Percentiles rank a stretch among this genome's conserved stretches.
These are phyloP conservation scores for Cordyceps fumosorosea DNA, from an alignment of 2,329 filamentous ascomycete genomes.

Conservation along the genomic window DNA sequence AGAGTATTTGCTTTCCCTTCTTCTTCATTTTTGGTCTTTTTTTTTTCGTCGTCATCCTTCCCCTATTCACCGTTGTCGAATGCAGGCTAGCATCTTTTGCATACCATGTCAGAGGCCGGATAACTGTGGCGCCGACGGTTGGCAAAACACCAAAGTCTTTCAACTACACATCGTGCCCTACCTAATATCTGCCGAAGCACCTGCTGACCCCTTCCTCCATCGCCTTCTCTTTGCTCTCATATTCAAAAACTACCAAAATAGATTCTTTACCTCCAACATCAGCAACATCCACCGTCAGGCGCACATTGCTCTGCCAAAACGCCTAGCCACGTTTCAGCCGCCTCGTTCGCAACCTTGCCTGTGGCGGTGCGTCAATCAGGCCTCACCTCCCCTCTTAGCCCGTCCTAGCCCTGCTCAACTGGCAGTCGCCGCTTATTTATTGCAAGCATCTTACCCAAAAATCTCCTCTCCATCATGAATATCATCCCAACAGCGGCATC, in stretches of 20 bases:
- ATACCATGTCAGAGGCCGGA: too few relatives aligned
- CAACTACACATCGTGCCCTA: not conserved
- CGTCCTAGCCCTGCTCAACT: not conserved
- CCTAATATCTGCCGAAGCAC: not conserved
- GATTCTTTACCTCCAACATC: not conserved
- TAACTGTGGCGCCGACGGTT: not conserved
- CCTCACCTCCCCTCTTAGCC: not conserved
- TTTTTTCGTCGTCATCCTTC: too few relatives aligned
- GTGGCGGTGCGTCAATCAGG: slow-evolving; percentile 1
- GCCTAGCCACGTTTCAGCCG: not conserved
- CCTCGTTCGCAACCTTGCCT: not conserved
- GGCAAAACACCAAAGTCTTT: not conserved
- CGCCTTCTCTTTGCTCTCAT: not conserved
- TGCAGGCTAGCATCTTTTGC: too few relatives aligned
- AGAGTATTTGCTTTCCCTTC: too few relatives aligned
- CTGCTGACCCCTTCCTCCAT: not conserved
- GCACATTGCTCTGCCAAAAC: not conserved
- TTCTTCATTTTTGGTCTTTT: too few relatives aligned
- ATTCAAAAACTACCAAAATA: not conserved
- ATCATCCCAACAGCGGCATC: not conserved
- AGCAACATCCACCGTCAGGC: not conserved
- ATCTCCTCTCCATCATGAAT: not conserved
- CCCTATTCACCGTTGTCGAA: too few relatives aligned
- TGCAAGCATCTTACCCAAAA: not conserved
- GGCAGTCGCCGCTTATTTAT: slow-evolving; percentile 2